These are phyloP conservation scores for Alternaria brassicicola DNA, from an alignment of 2,329 filamentous ascomycete genomes.

Conservation along the genomic window DNA sequence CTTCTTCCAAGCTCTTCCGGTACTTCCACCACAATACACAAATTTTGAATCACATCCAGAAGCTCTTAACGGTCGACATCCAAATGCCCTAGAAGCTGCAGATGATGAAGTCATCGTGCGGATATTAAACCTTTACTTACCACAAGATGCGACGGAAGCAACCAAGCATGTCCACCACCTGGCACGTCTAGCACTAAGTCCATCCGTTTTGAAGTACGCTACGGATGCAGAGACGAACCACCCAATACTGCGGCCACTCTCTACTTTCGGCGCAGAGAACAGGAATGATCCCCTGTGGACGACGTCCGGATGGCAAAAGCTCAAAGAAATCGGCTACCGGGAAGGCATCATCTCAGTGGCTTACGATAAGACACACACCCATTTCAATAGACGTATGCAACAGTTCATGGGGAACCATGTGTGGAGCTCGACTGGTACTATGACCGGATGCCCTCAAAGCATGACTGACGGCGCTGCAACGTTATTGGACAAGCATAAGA, in stretches of 20 bases:
- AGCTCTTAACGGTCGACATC: not conserved
- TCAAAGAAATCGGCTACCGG: conserved; percentile 64
- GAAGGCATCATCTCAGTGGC: conserved; percentile 66
- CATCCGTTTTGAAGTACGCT: conserved; percentile 42
- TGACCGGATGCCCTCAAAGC: conserved; percentile 68
- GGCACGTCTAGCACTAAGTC: conserved; percentile 27
- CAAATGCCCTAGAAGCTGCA: not conserved
- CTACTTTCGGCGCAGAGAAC: conserved; percentile 65
- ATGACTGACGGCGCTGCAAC: conserved; percentile 68
- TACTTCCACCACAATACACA: conserved; percentile 36
- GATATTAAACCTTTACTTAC: conserved; percentile 34
- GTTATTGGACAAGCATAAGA: conserved; percentile 28
- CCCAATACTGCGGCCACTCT: conserved; percentile 65
- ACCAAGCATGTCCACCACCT: conserved; percentile 27
- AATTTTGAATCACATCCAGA: not conserved
- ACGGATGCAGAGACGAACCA: conserved; percentile 70
- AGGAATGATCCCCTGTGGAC: conserved; percentile 64
- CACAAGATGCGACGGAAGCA: conserved; percentile 13
- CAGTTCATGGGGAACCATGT: conserved; percentile 66
- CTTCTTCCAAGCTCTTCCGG: conserved; percentile 40
- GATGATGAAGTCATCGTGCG: conserved; percentile 34
- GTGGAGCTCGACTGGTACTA: conserved; percentile 65
- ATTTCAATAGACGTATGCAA: conserved; percentile 62
- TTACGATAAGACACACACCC: conserved; percentile 61
- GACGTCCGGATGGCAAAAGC: conserved; percentile 68